Conservation (phyloP, 176 grass and related monocot genomes). For the Musa itinerans region DNA sequence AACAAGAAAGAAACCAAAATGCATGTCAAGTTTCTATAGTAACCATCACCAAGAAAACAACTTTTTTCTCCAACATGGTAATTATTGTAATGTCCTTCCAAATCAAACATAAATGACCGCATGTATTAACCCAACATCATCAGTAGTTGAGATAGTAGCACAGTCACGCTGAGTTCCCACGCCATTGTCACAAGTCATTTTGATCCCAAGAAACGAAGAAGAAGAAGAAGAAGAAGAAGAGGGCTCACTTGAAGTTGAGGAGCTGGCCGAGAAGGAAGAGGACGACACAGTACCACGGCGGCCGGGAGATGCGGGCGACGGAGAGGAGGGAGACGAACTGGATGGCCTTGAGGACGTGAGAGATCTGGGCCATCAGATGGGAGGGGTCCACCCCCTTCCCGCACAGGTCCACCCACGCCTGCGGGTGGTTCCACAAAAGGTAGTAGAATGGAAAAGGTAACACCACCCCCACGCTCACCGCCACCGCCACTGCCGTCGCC, state of each 20-base stretch:
- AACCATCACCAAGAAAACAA: no score
- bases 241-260: constrained; percentile 87
- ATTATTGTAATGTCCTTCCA: no score
- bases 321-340: constrained; percentile 72
- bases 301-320: constrained; percentile 58
- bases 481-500: constrained; percentile 18
- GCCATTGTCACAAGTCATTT: no score
- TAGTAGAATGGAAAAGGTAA: constrained; percentile 90
- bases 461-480: constrained; percentile 30
- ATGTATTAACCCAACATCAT: no score
- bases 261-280: constrained; percentile 65
- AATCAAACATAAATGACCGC: no score
- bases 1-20: neutral
- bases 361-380: constrained; percentile 78
- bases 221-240: neutral
- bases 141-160: no score
- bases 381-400: constrained; percentile 54
- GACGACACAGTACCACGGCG: constrained; percentile 40
- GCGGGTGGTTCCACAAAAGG: constrained; percentile 55
- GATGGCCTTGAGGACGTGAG: constrained; percentile 67
- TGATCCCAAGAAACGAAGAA: neutral
- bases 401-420: constrained; percentile 77
- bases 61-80: no score
- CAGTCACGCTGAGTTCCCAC: no score
- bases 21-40: no score